A percentile compares a stretch with the other conserved stretches of the same genome.
These are phyloP conservation scores for Echria macrotheca DNA, from an alignment of 495 filamentous ascomycete genomes.

Conservation along the genomic window DNA sequence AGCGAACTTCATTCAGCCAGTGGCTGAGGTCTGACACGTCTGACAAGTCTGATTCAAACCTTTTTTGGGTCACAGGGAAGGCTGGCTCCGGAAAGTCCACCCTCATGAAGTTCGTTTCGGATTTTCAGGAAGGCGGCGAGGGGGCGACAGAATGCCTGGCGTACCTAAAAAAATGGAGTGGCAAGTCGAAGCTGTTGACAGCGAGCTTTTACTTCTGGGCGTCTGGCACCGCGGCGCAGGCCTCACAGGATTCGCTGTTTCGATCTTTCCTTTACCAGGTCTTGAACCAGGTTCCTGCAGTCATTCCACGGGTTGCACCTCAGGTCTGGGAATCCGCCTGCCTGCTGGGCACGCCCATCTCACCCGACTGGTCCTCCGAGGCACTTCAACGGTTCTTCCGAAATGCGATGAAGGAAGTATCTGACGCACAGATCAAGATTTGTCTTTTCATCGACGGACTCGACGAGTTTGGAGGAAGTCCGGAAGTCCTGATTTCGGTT, in stretches of 20 bases:
- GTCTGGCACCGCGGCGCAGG: constrained; percentile 16
- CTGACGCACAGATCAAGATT: background rate
- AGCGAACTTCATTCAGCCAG: background rate
- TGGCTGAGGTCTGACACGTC: no score
- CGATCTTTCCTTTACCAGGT: constrained; percentile 15
- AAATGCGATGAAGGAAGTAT: background rate
- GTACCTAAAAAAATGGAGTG: constrained; percentile 5
- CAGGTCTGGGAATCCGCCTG: constrained; percentile 14
- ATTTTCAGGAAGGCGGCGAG: background rate
- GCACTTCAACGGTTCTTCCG: background rate
- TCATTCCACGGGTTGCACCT: constrained; percentile 19
- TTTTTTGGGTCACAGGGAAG: constrained; percentile 8
- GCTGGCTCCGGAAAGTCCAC: constrained; percentile 1
- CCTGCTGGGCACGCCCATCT: constrained; percentile 4
- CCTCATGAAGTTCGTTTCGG: background rate
- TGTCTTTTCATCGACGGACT: constrained; percentile 29
- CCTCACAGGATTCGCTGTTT: constrained; percentile 17
- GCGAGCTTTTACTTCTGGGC: constrained; percentile 23
- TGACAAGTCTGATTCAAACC: background rate
- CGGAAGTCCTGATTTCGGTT: constrained; percentile 22
- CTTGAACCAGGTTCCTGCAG: constrained; percentile 3
- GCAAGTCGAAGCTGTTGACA: background rate
- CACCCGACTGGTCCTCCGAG: background rate
- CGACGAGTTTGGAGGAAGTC: constrained; percentile 23
- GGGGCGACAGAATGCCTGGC: background rate